Evolutionary conservation across 1,139 yeast genomes (phyloP), one percentile per base, ranked within the genome.

Genomic region (Kodamaea plutei): DNA sequence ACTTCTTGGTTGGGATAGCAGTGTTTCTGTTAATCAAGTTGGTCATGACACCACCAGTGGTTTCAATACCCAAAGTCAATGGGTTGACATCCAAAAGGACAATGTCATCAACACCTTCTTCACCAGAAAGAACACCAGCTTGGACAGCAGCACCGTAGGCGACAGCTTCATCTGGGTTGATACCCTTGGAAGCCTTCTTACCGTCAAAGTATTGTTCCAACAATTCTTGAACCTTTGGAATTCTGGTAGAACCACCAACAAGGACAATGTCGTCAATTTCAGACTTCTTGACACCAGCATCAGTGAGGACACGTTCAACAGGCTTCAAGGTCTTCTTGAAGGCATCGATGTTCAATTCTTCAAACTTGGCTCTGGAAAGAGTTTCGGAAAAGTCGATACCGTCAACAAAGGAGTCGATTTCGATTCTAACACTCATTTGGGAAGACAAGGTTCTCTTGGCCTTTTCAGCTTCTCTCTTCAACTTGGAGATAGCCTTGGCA

Each of bases 221-320:
- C 51, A 88, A 73, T 64, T 84, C 84, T 72, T 85, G 96, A 46
- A 88, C 95, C 74, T 87, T 88, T 66, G 96, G 96, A 70, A 88
- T 88, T 79, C 96, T 87, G 39, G 96, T 88, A 29, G 96, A 88
- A 67, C 96, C 96, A 73, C 96, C 96, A 50, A 88, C 96, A 38
- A 88, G 73, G 27, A 88, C 96, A 59, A 88, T 84, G 57, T 88
- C 96, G 59, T 88, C 93, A 46, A 88, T 75, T 47, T 84, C 93
- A 33, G 78, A 67, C 69, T 83, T 83, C 65, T 79, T 77, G 45
- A 85, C 78, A 56, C 85, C 87, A 44, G 95, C 79, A 61, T 88
- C 96, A 60, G 81, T 81, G 56, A 88, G 74, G 38, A 88, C 96
- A 66, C 83, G 87, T 66, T 85, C 93, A 45, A 88, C 96, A 35